Evolutionary conservation across 768 basidiomycete genomes (phyloP), one percentile per base, ranked within the genome.

Genomic region (Tephrocybe sp.): DNA sequence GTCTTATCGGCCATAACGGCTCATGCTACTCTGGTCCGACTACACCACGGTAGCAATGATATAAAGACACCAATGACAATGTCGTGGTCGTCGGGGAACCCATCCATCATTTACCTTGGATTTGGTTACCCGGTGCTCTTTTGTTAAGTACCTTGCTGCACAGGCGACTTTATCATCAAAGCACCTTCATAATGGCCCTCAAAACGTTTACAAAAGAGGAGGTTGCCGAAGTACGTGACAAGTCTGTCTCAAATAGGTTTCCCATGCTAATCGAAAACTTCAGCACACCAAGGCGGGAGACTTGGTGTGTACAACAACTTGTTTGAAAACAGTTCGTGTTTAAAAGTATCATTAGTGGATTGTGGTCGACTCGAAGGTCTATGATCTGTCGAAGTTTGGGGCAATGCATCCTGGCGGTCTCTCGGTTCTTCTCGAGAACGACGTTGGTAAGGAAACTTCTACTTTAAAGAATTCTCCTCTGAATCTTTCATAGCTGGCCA

Each of bases 361-460:
- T n/a, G 49, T 60, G 11, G 45, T 60, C 6, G 59, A 60, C 35
- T 60, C 57, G 2, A 54, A 74, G 63, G 87, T 89, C 22, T 89
- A 79, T 59, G 83, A 90, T 62, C 72, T 92, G 19, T 79, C 82
- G 44, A 80, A 80, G 59, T 91, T 92, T 67, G 77, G 74, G 51
- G 72, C 72, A 42, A 72, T 91, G 49, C 89, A 92, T 57, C 89
- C 87, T 0, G 90, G 90, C 46, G 90, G 90, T 11, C 59, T 72
- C 0, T 72, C 75, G 2, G 87, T 87, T n/a, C 74, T 92, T 13
- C 60, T 82, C 14, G 81, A 84, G 57, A 67, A 71, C 4, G 85
- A 85, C 36, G 76, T 91, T 23, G 84, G 84, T 79, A 53, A 49
- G 81, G 60, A 12, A 4, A 40, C 31, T 17, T 39, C 7, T 23